Evolutionary conservation across 1,139 yeast genomes (phyloP), one percentile per base, ranked within the genome.

Genomic region (Taphrina sp.): DNA sequence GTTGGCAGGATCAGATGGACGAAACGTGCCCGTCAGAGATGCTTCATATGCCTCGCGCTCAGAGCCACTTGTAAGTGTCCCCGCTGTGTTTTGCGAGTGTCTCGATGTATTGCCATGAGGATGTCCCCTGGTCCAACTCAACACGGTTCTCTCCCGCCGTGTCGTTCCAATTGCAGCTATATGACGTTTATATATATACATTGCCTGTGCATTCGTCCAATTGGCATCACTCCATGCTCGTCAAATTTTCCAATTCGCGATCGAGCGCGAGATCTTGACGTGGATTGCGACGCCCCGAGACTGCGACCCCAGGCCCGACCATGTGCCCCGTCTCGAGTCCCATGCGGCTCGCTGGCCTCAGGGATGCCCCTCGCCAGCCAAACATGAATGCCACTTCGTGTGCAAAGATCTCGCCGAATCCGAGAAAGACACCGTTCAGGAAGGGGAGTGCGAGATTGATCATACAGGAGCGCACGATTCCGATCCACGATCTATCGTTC

Each of bases 341-440:
- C 44, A 28, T 23, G 20, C 54, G 19, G 24, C 39, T 31, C 31
- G 45, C 39, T 23, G 54, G 37, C 62, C 70, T 71, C 57, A 85
- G 85, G 63, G 76, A 74, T 10, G 95, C 94, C 2, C 92, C 90
- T 5, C 76, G 67, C 88, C 94, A 86, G 45, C 85, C 81, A 72
- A 81, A 84, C 57, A 77, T 76, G 74, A 85, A 85, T 7, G 96
- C 95, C 46, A 90, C 73, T 67, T 92, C 97, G 67, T 90, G 96
- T 14, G 97, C 98, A 62, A 87, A 74, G 22, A 92, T 83, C 72
- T 92, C 98, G 0, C 98, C 98, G 69, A 90, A 88, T 0, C 98
- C 98, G 60, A 92, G 77, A 95, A 90, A 90, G 73, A 92, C 75
- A 8, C 98, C 98, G 67, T 92, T 92, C 61, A 92, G 74, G 65